Conservation (phyloP, 345 rosid species). For the Lenwebbia sp. region DNA sequence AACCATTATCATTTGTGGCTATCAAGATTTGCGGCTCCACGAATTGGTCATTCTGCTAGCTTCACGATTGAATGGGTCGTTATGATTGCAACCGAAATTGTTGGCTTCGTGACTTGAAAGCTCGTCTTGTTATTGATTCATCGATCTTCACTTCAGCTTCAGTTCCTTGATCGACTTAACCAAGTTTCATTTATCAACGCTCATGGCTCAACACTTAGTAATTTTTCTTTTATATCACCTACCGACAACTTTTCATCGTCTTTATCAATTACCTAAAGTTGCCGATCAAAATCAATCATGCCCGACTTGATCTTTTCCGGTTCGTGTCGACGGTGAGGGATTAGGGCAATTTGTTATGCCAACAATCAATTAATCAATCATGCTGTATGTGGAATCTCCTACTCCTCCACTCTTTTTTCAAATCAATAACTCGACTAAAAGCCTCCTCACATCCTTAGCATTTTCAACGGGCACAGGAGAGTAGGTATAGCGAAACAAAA, state of each 20-base stretch:
- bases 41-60: not conserved
- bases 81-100: not conserved
- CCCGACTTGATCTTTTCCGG: accelerated
- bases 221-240: not conserved
- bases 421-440: not conserved
- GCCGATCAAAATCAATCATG: not conserved
- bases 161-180: not conserved
- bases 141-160: not conserved
- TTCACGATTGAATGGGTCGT: not conserved
- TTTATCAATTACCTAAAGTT: not conserved
- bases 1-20: not conserved
- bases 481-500: not conserved
- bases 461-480: not conserved
- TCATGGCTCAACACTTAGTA: not conserved
- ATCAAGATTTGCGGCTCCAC: not conserved
- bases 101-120: not conserved
- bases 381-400: not conserved
- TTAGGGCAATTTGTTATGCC: accelerated
- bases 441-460: not conserved
- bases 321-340: not conserved
- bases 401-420: not conserved
- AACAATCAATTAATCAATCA: accelerated
- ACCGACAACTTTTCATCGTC: not conserved
- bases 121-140: not conserved
- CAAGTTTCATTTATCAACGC: accelerated